Base-by-base conservation (phyloP, 2,329 filamentous ascomycete species). In the Claviceps pazoutovae region DNA sequence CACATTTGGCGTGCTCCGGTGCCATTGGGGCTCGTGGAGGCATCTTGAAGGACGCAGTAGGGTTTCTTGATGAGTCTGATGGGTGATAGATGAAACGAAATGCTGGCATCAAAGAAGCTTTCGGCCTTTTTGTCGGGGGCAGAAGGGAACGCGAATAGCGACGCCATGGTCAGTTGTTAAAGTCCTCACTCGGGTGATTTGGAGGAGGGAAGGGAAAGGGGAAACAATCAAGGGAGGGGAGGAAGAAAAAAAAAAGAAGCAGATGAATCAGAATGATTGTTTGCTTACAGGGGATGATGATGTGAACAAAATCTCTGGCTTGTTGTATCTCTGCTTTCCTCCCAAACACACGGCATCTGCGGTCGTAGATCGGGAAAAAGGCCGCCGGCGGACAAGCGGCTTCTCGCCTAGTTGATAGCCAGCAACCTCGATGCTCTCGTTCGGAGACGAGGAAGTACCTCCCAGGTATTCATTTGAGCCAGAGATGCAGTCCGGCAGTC, bases 61-160 rank as follows among this genome's bases (percentile, higher is more conserved):
- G 51, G 48, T 30, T 45, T 50, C n/a, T 47, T 50, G 39, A 53
- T 53, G 13, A 51, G 48, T 53, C 30, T 50, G 26, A 53, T 53
- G 17, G 51, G 51, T 14, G 48, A 50, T 11, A 53, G 45, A 30
- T 53, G 48, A 36, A 48, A 50, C 34, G 44, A 45, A 13, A 44
- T 41, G 39, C 9, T 45, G 13, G 21, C 48, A 45, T 53, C 51
- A 5, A 48, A 48, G 14, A 45, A 50, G 17, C 4, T 23, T 16
- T 47, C 34, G 17, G 26, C 21, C 30, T 53, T 49, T 36, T 47
- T 44, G 13, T 34, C 26, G 9, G 8, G 2, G 8, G 8, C 8
- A 30, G 26, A 30, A 30, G 3, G 26, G 26, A 30, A 30, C 8
- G 8, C 3, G 26, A 30, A 30, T 9, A 9, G 26, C 26, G 26